Evolutionary conservation across 2,329 filamentous ascomycete genomes (phyloP).

Genomic region (Colletotrichum simmondsii): DNA sequence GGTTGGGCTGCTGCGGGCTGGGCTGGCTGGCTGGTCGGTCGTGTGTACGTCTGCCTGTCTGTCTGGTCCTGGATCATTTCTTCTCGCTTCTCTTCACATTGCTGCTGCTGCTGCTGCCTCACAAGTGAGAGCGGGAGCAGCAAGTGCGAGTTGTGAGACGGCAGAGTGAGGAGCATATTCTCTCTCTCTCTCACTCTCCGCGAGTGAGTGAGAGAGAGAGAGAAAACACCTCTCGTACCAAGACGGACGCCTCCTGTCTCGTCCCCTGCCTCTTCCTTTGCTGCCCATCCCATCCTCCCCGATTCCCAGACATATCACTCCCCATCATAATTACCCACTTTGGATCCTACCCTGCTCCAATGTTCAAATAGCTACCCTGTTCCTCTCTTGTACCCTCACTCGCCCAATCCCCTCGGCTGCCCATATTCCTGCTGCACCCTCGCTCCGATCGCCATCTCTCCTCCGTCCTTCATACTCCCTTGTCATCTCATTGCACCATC

Average conservation of each 20-base stretch:
- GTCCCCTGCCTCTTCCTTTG: not conserved
- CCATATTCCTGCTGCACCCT: slow-evolving; percentile 37
- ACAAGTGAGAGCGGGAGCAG: not conserved
- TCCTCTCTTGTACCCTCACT: slow-evolving; percentile 41
- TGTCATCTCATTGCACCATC: slow-evolving; percentile 33
- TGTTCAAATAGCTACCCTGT: slow-evolving; percentile 49
- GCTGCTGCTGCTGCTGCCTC: not conserved
- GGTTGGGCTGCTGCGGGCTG: not conserved
- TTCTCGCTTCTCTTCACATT: not conserved
- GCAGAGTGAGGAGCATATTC: not conserved
- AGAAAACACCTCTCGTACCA: not conserved
- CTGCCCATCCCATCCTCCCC: slow-evolving; percentile 2
- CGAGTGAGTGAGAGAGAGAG: not conserved
- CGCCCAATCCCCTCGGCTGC: slow-evolving; percentile 26
- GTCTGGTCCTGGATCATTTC: not conserved
- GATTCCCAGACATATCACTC: slow-evolving; percentile 39
- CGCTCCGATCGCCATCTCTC: slow-evolving; percentile 38
- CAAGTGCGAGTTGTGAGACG: not conserved
- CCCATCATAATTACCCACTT: slow-evolving; percentile 42
- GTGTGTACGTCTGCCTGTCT: too few species aligned
- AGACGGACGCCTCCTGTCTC: slow-evolving; percentile 1
- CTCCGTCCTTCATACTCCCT: slow-evolving; percentile 30
- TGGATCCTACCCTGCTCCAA: slow-evolving; percentile 45
- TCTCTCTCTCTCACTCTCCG: not conserved
- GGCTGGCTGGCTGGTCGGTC: not conserved